A percentile compares a stretch with the other conserved stretches of the same genome.
These are phyloP conservation scores for Colletotrichum navitas DNA, from an alignment of 2,329 filamentous ascomycete species.

Conservation along the genomic window DNA sequence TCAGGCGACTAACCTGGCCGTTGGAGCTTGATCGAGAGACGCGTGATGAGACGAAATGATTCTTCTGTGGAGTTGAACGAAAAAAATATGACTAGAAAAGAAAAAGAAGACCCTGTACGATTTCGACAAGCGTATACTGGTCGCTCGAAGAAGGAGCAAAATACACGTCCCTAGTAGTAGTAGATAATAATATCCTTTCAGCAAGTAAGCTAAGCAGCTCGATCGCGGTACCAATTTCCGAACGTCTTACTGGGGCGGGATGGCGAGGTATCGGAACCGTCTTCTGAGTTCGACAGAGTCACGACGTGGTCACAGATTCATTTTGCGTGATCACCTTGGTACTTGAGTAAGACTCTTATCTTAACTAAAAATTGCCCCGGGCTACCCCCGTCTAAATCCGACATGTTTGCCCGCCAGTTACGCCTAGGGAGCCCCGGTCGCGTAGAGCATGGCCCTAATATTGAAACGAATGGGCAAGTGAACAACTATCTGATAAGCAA, in stretches of 20 bases:
- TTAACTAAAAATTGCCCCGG: neutral
- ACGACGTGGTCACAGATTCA: constrained; percentile 5
- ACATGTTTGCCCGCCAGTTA: constrained; percentile 17
- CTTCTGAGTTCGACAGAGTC: neutral
- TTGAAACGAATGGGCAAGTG: neutral
- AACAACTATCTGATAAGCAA: constrained; percentile 8
- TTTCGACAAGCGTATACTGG: constrained; percentile 10
- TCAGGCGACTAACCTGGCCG: constrained; percentile 45
- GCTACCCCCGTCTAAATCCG: constrained; percentile 24
- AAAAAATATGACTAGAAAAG: neutral
- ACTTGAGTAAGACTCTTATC: neutral
- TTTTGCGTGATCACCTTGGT: constrained; percentile 13
- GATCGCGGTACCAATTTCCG: neutral
- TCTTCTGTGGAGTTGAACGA: neutral
- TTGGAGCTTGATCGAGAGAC: neutral
- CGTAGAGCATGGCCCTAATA: neutral
- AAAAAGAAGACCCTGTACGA: constrained; percentile 26
- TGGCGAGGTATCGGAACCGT: neutral
- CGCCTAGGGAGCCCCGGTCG: neutral
- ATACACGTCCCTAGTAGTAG: neutral
- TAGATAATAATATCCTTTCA: constrained; percentile 34
- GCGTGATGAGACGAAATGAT: no score
- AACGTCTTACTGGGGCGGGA: no score
- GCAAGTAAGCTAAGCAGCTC: constrained; percentile 29
- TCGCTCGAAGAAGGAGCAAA: neutral